Percentiles rank a stretch among this genome's conserved stretches.
Conservation (phyloP, 345 rosid genomes). For the Pistacia integerrima region DNA sequence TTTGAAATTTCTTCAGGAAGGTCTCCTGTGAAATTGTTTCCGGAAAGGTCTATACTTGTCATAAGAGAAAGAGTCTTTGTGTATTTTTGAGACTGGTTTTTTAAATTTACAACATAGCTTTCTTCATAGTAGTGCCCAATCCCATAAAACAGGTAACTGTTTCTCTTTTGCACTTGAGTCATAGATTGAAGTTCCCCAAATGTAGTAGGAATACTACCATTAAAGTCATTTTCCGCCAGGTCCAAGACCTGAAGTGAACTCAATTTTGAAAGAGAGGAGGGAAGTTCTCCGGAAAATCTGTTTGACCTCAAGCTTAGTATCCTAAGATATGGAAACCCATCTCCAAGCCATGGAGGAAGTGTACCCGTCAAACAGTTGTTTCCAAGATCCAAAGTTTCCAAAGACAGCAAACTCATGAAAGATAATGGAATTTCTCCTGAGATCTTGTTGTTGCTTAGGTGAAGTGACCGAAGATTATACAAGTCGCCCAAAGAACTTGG, state of each 20-base stretch:
- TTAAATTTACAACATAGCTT: slow-evolving; percentile 1
- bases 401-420: slow-evolving; percentile 24
- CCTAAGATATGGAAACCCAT: slow-evolving; percentile 25
- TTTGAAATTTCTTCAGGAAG: slow-evolving; percentile 36
- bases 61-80: slow-evolving; percentile 46
- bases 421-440: slow-evolving; percentile 32
- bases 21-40: too few species aligned
- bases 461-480: slow-evolving; percentile 28
- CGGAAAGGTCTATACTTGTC: too few species aligned
- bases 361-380: slow-evolving; percentile 32
- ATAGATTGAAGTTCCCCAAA: slow-evolving; percentile 44
- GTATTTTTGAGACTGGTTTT: slow-evolving; percentile 18
- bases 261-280: slow-evolving; percentile 26
- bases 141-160: too few species aligned
- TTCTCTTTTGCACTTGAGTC: slow-evolving; percentile 20
- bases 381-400: slow-evolving; percentile 43
- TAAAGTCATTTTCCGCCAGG: slow-evolving; percentile 42
- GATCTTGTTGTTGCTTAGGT: slow-evolving; percentile 33
- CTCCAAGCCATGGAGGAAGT: slow-evolving; percentile 40
- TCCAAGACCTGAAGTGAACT: slow-evolving; percentile 46
- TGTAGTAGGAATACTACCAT: slow-evolving; percentile 36
- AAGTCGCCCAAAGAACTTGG: slow-evolving; percentile 34
- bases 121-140: slow-evolving; percentile 35
- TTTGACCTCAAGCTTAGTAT: slow-evolving; percentile 31
- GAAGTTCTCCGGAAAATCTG: slow-evolving; percentile 37